A percentile compares a stretch with the other conserved stretches of the same genome.
Evolutionary conservation across 768 basidiomycete genomes (phyloP).

Genomic region (Collybiopsis luxurians): DNA sequence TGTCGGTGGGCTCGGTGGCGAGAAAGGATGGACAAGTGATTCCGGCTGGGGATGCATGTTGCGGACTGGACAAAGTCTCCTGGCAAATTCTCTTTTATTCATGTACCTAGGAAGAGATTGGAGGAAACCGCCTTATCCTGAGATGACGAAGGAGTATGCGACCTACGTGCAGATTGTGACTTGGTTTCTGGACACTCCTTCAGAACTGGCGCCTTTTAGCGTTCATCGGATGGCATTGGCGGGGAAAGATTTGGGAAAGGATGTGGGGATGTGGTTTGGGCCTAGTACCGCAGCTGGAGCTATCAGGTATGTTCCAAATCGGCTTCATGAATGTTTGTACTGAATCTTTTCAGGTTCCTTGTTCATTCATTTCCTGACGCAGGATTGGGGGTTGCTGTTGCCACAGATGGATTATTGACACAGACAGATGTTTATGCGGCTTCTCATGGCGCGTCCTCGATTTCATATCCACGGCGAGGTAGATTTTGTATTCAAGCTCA

Average conservation of each 20-base stretch:
- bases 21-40: constrained; percentile 83
- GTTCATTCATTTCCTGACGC: constrained; percentile 78
- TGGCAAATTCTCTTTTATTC: constrained; percentile 78
- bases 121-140: constrained; percentile 67
- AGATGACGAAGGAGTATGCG: constrained; percentile 66
- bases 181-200: constrained; percentile 94
- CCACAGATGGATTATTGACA: constrained; percentile 80
- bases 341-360: constrained; percentile 50
- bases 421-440: constrained; percentile 85
- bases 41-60: constrained; percentile 94
- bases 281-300: constrained; percentile 97
- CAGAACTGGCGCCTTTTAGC: constrained; percentile 83
- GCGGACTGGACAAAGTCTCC: constrained; percentile 78
- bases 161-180: constrained; percentile 89
- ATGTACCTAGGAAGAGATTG: constrained; percentile 83
- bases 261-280: constrained; percentile 97
- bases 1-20: constrained; percentile 38
- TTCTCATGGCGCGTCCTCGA: constrained; percentile 36
- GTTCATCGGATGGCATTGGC: constrained; percentile 96
- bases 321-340: not conserved
- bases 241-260: constrained; percentile 92
- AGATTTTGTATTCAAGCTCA: not conserved
- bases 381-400: constrained; percentile 77
- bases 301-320: constrained; percentile 62
- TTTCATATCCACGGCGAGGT: constrained; percentile 8